Base-by-base conservation (phyloP, 371 early-diverging fungal genomes). In the Mucor indicus region DNA sequence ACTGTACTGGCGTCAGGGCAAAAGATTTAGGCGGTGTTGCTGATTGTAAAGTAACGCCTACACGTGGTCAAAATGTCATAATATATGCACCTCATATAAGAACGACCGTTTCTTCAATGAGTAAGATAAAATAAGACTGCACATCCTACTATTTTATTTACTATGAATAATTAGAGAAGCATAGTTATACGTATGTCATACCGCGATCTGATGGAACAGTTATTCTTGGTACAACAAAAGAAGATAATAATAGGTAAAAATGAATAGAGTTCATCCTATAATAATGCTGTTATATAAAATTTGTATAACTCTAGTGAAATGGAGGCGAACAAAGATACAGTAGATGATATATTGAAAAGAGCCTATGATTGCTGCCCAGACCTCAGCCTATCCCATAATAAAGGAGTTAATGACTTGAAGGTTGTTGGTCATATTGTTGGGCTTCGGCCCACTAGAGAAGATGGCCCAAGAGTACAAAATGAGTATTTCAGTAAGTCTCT, bases 131-230 rank as follows among this genome's bases (percentile, higher is more conserved):
- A 29, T 8, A 6, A 35, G 41, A 2, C 3, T 13, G 11, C 9
- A 16, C 2, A 9, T 15, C 12, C 21, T 9, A 13, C 11, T 16
- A 15, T 43, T 27, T 31, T 30, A 9, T 31, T 23, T 32, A 16
- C 38, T 29, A 24, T 23, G 20, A 24, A 24, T 33, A 1, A n/a
- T n/a, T n/a, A n/a, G n/a, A n/a, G n/a, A n/a, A n/a, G n/a, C n/a
- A n/a, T n/a, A n/a, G n/a, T n/a, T 64, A 78, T 40, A 82, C 80
- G 10, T 91, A 89, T 65, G 60, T 89, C 5, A 90, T 90, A 42
- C 90, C 92, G 11, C 75, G 89, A 8, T 70, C 80, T 15, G 83
- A 86, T 55, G 90, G 89, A 0, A 77, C 80, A 22, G 86, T 87
- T 22, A 67, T 90, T n/a, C 55, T 89, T 2, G 92, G 92, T 12